Evolutionary conservation across 352 stramenopile genomes (phyloP), one percentile per base, ranked within the genome.

Genomic region (Pythium phragmitis): DNA sequence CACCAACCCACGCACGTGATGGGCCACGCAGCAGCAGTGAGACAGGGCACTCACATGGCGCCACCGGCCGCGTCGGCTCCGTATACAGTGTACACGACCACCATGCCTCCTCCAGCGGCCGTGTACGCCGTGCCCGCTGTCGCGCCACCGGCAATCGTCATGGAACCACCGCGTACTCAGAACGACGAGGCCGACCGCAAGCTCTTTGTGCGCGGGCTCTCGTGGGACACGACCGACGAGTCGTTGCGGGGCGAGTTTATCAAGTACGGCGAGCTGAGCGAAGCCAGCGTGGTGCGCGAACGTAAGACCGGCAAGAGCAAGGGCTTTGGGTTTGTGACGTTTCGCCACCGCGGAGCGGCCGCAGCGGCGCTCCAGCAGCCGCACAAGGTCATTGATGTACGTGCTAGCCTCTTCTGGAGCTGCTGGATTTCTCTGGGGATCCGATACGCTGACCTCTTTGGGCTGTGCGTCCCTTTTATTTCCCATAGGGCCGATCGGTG

Each of bases 281-380:
- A 77, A 49, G 72, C 75, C 33, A 65, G 65, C 26, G 68, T 91
- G 46, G 70, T 76, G 21, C 67, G 72, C 14, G 76, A 93, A 53
- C 79, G 69, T 19, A 66, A 74, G 28, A 88, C 82, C 0, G 80
- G 78, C 33, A 85, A 82, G 62, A 85, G 68, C 66, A 90, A 87
- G 60, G 76, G 82, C n/a, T 92, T 79, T 57, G 84, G 75, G 28
- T 91, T 90, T 42, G 74, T 91, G 52, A 87, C 71, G 33, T 92
- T 74, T 61, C 69, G 69, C 33, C 64, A 88, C n/a, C 76, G 80
- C 43, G 49, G 60, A n/a, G 65, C 62, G 2, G 82, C 77, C 0
- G 65, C 79, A 17, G 63, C 53, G 28, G 80, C 84, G 33, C 68
- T 92, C n/a, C 69, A 81, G 50, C 72, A 84, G n/a, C 79, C 80